phyloP scores from a whole-genome alignment of 1,284 basidiomycete species.

The Microbotryum lychnidis-dioicae region DNA sequence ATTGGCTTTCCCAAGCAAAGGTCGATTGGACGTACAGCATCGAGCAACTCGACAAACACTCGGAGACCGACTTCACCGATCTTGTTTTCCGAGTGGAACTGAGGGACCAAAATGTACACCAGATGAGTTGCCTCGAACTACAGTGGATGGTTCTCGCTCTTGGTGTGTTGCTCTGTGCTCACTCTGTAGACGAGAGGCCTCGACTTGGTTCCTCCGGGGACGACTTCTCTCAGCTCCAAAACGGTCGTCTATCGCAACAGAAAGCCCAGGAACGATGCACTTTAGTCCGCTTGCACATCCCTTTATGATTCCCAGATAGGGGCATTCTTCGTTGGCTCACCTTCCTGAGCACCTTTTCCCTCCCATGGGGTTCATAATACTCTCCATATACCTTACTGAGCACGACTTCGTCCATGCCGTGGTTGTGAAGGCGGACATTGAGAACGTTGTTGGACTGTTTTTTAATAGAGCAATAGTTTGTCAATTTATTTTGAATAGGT shows the following conservation, averaged over 20 bases:
- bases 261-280: too few relatives aligned
- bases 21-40: background rate
- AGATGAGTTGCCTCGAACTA: too few relatives aligned
- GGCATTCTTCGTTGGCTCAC: slow-evolving; percentile 1
- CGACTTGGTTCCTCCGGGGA: background rate
- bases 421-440: slow-evolving; percentile 25
- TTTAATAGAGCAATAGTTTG: background rate
- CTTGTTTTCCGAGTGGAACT: slow-evolving; percentile 26
- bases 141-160: too few relatives aligned
- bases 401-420: slow-evolving; percentile 18
- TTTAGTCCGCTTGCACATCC: too few relatives aligned
- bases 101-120: background rate
- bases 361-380: slow-evolving; percentile 25
- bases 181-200: slow-evolving; percentile 13
- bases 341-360: slow-evolving; percentile 24
- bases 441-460: slow-evolving; percentile 13
- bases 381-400: slow-evolving; percentile 23
- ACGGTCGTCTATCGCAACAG: background rate
- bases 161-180: background rate
- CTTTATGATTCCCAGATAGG: too few relatives aligned
- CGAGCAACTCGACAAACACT: slow-evolving; percentile 31
- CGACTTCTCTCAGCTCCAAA: slow-evolving; percentile 6
- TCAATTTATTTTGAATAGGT: too few relatives aligned
- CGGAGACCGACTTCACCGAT: slow-evolving; percentile 31
- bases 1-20: background rate